phyloP scores from a whole-genome alignment of 352 stramenopile genomes.

The Aphanomyces cochlioides region DNA sequence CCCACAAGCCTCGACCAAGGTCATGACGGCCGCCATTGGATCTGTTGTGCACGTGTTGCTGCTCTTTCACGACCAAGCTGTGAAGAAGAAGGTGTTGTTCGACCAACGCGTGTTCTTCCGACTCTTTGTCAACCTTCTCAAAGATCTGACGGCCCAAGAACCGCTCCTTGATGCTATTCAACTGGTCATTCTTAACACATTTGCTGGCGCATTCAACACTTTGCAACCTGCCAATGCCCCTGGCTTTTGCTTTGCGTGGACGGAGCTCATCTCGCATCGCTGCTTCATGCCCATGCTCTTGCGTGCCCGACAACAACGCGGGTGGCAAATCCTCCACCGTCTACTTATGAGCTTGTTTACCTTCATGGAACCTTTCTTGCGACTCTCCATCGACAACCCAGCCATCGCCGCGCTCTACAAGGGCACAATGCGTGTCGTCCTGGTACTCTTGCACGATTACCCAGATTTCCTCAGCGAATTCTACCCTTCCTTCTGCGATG shows the following conservation, averaged over 20 bases:
- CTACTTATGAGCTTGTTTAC: constrained; percentile 97
- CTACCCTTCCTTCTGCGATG: constrained; percentile 98
- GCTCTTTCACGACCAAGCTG: constrained; percentile 69
- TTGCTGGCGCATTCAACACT: constrained; percentile 96
- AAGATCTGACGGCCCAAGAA: constrained; percentile 95
- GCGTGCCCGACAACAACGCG: constrained; percentile 90
- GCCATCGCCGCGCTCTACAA: constrained; percentile 96
- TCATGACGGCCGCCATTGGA: constrained; percentile 95
- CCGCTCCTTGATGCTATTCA: constrained; percentile 92
- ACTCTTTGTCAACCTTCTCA: constrained; percentile 96
- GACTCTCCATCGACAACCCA: constrained; percentile 79
- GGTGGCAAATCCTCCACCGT: constrained; percentile 96
- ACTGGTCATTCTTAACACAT: constrained; percentile 93
- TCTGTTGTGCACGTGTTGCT: constrained; percentile 93
- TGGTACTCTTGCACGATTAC: constrained; percentile 99
- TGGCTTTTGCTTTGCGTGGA: constrained; percentile 98
- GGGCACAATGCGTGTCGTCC: constrained; percentile 94
- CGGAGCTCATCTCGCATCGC: constrained; percentile 96
- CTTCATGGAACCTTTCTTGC: constrained; percentile 96
- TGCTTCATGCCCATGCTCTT: constrained; percentile 98
- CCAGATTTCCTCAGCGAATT: constrained; percentile 97
- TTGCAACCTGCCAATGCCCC: constrained; percentile 94
- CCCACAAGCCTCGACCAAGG: constrained; percentile 62
- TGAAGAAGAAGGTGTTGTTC: constrained; percentile 86
- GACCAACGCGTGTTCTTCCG: constrained; percentile 99